Percentiles rank a stretch among this genome's conserved stretches.
Evolutionary conservation across 192 early-diverging fungal genomes (phyloP).

Genomic region (Entrophospora sp.): DNA sequence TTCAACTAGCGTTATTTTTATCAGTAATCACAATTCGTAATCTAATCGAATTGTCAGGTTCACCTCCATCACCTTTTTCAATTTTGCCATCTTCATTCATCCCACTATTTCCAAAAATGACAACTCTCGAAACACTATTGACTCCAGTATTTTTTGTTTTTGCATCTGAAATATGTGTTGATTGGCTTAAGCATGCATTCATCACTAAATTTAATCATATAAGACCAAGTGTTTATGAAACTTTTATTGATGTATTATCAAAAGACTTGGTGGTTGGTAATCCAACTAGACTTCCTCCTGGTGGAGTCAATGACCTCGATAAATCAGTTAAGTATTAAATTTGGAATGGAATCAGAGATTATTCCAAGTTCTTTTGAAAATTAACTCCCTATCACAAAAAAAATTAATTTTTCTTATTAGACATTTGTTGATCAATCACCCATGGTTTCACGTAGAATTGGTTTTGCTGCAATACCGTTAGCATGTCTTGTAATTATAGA

Average conservation of each 20-base stretch:
- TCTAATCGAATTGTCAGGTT: constrained; percentile 74
- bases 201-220: constrained; percentile 97
- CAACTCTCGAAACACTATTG: constrained; percentile 57
- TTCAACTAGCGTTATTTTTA: constrained; percentile 83
- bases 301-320: neutral
- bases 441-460: constrained; percentile 68
- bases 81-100: constrained; percentile 53
- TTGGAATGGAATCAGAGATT: neutral
- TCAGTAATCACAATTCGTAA: constrained; percentile 87
- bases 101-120: constrained; percentile 53
- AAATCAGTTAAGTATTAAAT: neutral
- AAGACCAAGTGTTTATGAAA: constrained; percentile 74
- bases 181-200: constrained; percentile 98
- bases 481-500: constrained; percentile 63
- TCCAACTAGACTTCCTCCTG: constrained; percentile 21
- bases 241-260: constrained; percentile 81
- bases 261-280: constrained; percentile 68
- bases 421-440: constrained; percentile 63
- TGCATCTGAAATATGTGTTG: constrained; percentile 83
- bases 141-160: constrained; percentile 82
- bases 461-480: constrained; percentile 71
- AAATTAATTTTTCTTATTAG: constrained; percentile 26
- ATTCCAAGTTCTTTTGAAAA: neutral
- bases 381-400: no score
- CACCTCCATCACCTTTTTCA: constrained; percentile 51